These are phyloP conservation scores for Cercospora beticola DNA, from an alignment of 2,329 filamentous ascomycete species.

Conservation along the genomic window DNA sequence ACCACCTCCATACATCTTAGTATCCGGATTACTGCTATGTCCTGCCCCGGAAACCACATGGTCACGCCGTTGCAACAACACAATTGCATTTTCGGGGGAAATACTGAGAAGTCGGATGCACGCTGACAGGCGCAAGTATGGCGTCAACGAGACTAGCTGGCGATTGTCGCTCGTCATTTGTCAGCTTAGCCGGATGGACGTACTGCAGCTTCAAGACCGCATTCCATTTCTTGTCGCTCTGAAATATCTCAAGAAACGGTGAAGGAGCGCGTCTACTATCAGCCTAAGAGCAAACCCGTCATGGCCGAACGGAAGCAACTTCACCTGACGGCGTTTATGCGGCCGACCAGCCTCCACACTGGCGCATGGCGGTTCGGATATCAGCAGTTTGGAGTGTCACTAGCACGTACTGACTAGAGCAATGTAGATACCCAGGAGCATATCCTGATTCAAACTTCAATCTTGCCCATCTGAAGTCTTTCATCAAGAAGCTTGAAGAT, in stretches of 20 bases:
- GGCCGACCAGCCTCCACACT: slow-evolving; percentile 50
- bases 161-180: slow-evolving; percentile 8
- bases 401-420: not conserved
- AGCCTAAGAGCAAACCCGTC: not conserved
- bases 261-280: not conserved
- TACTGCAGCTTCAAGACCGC: not conserved
- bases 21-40: not conserved
- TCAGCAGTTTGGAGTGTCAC: not conserved
- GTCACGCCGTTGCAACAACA: not conserved
- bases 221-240: not conserved
- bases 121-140: slow-evolving; percentile 7
- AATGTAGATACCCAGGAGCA: slow-evolving; percentile 50
- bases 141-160: slow-evolving; percentile 7
- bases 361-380: slow-evolving; percentile 36
- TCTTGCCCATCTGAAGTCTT: slow-evolving; percentile 52
- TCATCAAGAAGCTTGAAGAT: slow-evolving; percentile 53
- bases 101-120: not conserved
- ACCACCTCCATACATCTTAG: not conserved
- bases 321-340: slow-evolving; percentile 50
- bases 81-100: not conserved
- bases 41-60: not conserved
- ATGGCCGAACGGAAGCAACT: slow-evolving; percentile 38
- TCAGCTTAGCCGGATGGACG: slow-evolving; percentile 9
- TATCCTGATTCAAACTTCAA: slow-evolving; percentile 61
- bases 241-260: not conserved